Percentiles rank a stretch among this genome's conserved stretches.
phyloP scores from a whole-genome alignment of 768 basidiomycete species.

The Filobasidium floriforme region DNA sequence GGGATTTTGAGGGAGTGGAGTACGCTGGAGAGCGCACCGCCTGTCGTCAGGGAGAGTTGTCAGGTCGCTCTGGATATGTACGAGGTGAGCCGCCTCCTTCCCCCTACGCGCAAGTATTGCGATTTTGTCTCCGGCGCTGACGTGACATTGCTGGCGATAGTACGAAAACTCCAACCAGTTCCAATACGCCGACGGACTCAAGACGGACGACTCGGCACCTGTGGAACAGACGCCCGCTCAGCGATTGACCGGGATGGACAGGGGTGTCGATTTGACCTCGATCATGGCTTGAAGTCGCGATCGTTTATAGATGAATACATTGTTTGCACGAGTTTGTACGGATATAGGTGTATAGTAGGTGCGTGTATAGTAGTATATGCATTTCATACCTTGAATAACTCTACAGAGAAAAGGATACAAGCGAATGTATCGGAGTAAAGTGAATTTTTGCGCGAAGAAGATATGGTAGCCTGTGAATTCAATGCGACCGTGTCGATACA shows the following conservation, averaged over 20 bases:
- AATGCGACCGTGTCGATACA: no score
- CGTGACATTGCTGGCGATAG: constrained; percentile 1
- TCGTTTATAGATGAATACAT: background rate
- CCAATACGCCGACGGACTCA: constrained; percentile 24
- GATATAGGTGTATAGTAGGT: no score
- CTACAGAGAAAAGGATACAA: no score
- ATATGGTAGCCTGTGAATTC: no score
- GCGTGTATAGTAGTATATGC: no score
- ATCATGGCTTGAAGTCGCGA: background rate
- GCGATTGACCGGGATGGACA: constrained; percentile 23
- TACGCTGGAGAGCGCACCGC: constrained; percentile 65
- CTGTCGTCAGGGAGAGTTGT: constrained; percentile 90
- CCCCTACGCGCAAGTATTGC: background rate
- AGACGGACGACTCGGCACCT: constrained; percentile 4
- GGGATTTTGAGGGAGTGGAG: constrained; percentile 81
- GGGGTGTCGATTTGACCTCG: constrained; percentile 8
- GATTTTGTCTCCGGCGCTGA: background rate
- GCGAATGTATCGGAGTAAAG: no score
- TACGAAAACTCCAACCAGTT: constrained; percentile 27
- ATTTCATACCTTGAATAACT: no score
- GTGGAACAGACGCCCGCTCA: constrained; percentile 2
- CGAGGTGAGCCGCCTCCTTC: constrained; percentile 48
- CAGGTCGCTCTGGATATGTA: constrained; percentile 96
- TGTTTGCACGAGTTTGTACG: background rate
- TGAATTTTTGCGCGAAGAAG: no score